phyloP scores from a whole-genome alignment of 768 basidiomycete species.

The Kwoniella shandongensis region DNA sequence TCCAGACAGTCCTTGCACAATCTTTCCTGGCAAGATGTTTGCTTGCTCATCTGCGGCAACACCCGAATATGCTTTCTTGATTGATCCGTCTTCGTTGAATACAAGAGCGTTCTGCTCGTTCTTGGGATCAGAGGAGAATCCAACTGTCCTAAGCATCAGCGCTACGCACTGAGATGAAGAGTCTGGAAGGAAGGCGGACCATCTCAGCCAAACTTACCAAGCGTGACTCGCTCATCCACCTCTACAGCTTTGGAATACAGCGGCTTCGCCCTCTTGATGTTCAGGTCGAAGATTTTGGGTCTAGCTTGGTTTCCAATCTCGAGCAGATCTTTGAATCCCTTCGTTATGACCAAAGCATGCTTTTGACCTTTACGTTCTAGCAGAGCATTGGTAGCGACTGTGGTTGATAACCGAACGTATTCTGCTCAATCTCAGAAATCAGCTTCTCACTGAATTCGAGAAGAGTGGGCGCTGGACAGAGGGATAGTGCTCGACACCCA shows the following conservation, averaged over 20 bases:
- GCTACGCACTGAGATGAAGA: not conserved
- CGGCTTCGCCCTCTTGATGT: constrained; percentile 64
- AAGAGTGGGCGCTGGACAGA: too few relatives aligned
- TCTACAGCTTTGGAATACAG: constrained; percentile 71
- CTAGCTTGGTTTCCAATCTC: constrained; percentile 93
- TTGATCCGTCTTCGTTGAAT: constrained; percentile 71
- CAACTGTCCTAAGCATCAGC: constrained; percentile 57
- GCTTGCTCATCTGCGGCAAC: constrained; percentile 66
- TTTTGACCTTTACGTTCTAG: constrained; percentile 91
- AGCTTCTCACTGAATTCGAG: constrained; percentile 15
- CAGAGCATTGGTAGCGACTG: constrained; percentile 93
- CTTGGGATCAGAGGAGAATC: constrained; percentile 85
- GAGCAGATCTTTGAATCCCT: constrained; percentile 66
- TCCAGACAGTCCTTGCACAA: constrained; percentile 79
- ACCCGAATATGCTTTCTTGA: constrained; percentile 69
- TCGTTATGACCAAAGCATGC: constrained; percentile 84
- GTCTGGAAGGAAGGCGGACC: too few relatives aligned
- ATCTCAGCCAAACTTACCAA: constrained; percentile 52
- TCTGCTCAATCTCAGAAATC: constrained; percentile 57
- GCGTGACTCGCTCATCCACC: constrained; percentile 87
- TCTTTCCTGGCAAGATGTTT: constrained; percentile 53
- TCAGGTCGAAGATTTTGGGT: constrained; percentile 90
- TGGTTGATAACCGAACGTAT: constrained; percentile 87
- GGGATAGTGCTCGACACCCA: constrained; percentile 7
- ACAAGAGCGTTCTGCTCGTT: constrained; percentile 72